These are phyloP conservation scores for Trypanosoma theileri DNA, from an alignment of 208 protist species.

Conservation along the genomic window DNA sequence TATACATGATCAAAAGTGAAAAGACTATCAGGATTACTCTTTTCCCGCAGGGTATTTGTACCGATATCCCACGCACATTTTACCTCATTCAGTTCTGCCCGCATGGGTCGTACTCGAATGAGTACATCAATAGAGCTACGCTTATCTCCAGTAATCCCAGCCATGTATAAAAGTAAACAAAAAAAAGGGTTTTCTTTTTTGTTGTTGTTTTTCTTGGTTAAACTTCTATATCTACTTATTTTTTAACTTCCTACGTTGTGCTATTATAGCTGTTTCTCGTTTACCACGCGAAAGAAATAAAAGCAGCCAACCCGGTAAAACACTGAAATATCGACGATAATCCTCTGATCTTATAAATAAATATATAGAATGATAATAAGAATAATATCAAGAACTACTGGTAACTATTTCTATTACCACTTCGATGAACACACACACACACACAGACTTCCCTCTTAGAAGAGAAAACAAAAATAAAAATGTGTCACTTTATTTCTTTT, in stretches of 20 bases:
- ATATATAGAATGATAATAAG: conserved; percentile 9
- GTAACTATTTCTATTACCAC: neutral
- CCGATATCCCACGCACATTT: conserved; percentile 30
- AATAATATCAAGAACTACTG: neutral
- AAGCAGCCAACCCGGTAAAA: too few relatives aligned
- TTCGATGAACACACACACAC: neutral
- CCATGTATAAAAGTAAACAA: conserved; percentile 12
- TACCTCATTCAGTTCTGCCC: conserved; percentile 42
- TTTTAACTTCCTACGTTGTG: too few relatives aligned
- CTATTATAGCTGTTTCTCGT: too few relatives aligned
- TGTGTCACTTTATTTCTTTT: neutral
- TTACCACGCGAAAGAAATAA: too few relatives aligned
- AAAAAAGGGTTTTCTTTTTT: neutral
- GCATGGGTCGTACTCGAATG: conserved; percentile 66
- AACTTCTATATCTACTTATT: neutral
- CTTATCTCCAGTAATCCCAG: neutral
- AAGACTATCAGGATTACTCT: conserved; percentile 51
- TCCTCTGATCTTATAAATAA: neutral
- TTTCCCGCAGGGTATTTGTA: conserved; percentile 42
- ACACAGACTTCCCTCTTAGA: neutral
- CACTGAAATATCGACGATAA: neutral
- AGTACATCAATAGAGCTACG: conserved; percentile 69
- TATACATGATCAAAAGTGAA: conserved; percentile 84
- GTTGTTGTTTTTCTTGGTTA: conserved; percentile 19
- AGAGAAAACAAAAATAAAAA: conserved; percentile 3